Conservation (phyloP, 129 eudicot species). For the Calendula officinalis region DNA sequence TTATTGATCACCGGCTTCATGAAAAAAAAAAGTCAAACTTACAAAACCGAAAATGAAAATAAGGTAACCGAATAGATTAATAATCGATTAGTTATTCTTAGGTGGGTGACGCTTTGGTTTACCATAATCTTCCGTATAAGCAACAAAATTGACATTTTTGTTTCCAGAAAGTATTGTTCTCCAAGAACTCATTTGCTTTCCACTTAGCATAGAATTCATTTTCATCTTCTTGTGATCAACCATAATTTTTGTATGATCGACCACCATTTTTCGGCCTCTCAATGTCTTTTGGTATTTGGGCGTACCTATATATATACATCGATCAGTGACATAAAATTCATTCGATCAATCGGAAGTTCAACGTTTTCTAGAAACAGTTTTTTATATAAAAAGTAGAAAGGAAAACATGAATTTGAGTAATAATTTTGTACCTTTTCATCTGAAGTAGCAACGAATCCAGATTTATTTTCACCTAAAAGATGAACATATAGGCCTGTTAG, state of each 20-base stretch:
- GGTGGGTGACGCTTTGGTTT: slow-evolving; percentile 80
- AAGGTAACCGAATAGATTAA: background rate
- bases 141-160: slow-evolving; percentile 46
- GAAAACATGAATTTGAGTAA: background rate
- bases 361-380: background rate
- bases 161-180: slow-evolving; percentile 27
- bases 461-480: slow-evolving; percentile 28
- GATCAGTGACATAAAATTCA: background rate
- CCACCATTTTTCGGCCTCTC: slow-evolving; percentile 38
- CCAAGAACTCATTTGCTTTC: slow-evolving; percentile 14
- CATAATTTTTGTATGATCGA: background rate
- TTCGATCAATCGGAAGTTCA: background rate
- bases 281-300: slow-evolving; percentile 23
- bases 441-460: slow-evolving; percentile 26
- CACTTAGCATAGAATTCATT: slow-evolving; percentile 5
- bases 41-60: slow-evolving; percentile 29
- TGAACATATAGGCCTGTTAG: background rate
- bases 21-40: slow-evolving; percentile 13
- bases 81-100: slow-evolving; percentile 58
- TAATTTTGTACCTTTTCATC: slow-evolving; percentile 32
- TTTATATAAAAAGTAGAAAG: background rate
- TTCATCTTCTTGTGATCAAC: background rate
- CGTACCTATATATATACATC: slow-evolving; percentile 15
- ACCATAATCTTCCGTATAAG: slow-evolving; percentile 63
- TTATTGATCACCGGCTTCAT: slow-evolving; percentile 7